phyloP scores from a whole-genome alignment of 1,139 yeast genomes.

The Sugiyamaella xylanicola region DNA sequence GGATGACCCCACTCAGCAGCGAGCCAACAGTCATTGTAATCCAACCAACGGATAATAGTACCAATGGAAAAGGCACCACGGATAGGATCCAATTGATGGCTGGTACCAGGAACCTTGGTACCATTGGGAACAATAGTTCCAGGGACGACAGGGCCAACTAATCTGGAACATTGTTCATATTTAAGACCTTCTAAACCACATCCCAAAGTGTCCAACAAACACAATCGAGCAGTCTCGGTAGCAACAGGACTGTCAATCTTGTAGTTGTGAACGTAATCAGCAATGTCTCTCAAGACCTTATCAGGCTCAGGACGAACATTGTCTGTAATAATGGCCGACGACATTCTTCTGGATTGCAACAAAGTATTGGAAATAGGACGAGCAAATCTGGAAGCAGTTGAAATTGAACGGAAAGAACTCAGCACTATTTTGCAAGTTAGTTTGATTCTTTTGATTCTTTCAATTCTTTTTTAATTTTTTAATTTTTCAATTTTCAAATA shows the following conservation, averaged over 20 bases:
- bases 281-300: conserved; percentile 52
- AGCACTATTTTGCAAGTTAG: conserved; percentile 11
- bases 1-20: conserved; percentile 73
- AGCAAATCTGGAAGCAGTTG: conserved; percentile 5
- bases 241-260: conserved; percentile 52
- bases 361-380: conserved; percentile 6
- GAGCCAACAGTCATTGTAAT: conserved; percentile 63
- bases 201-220: conserved; percentile 58
- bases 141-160: conserved; percentile 58
- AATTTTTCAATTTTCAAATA: too few species aligned
- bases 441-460: too few species aligned
- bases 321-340: conserved; percentile 44
- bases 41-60: conserved; percentile 59
- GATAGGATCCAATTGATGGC: conserved; percentile 54
- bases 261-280: conserved; percentile 54
- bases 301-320: conserved; percentile 54
- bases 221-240: conserved; percentile 54
- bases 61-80: conserved; percentile 62
- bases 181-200: conserved; percentile 63
- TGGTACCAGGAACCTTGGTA: conserved; percentile 55
- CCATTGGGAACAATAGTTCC: conserved; percentile 59
- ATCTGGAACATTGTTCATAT: conserved; percentile 51
- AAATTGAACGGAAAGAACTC: conserved; percentile 9
- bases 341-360: conserved; percentile 24
- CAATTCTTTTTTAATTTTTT: too few species aligned